Conservation (phyloP, 495 filamentous ascomycete species). For the Trichoderma parareesei region DNA sequence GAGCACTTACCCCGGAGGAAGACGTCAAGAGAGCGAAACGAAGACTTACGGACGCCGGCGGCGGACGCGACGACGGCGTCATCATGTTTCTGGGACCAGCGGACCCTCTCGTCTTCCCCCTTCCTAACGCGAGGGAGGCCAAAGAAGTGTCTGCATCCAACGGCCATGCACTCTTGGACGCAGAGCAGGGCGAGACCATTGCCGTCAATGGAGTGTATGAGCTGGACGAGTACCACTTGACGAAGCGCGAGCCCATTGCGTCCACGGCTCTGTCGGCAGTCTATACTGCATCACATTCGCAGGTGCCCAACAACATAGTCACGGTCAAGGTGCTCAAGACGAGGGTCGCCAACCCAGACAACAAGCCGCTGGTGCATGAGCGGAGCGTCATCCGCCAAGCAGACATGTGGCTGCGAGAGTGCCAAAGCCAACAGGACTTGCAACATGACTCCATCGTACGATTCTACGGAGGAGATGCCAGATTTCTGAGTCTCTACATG, state of each 20-base stretch:
- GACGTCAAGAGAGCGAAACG: constrained; percentile 25
- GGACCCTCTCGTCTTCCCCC: constrained; percentile 34
- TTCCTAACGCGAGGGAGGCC: constrained; percentile 28
- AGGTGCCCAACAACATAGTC: constrained; percentile 34
- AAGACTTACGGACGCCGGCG: constrained; percentile 19
- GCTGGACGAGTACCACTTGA: constrained; percentile 36
- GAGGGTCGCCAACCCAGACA: constrained; percentile 19
- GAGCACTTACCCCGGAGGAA: constrained; percentile 32
- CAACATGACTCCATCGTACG: constrained; percentile 40
- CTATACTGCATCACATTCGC: constrained; percentile 40
- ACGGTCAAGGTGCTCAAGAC: constrained; percentile 45
- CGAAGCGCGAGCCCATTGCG: constrained; percentile 37
- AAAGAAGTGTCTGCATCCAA: constrained; percentile 36
- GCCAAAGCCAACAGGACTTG: constrained; percentile 37
- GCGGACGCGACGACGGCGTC: constrained; percentile 32
- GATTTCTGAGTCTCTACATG: constrained; percentile 43
- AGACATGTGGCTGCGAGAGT: constrained; percentile 42
- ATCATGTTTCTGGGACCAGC: constrained; percentile 39
- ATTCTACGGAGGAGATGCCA: constrained; percentile 40
- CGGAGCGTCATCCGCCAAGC: constrained; percentile 41
- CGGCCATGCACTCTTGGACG: constrained; percentile 37
- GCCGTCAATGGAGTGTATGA: constrained; percentile 33
- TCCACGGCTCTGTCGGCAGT: constrained; percentile 37
- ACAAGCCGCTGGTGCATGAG: constrained; percentile 29
- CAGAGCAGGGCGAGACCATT: constrained; percentile 34